Evolutionary conservation across 2,329 filamentous ascomycete genomes (phyloP).

Genomic region (Colletotrichum sp.): DNA sequence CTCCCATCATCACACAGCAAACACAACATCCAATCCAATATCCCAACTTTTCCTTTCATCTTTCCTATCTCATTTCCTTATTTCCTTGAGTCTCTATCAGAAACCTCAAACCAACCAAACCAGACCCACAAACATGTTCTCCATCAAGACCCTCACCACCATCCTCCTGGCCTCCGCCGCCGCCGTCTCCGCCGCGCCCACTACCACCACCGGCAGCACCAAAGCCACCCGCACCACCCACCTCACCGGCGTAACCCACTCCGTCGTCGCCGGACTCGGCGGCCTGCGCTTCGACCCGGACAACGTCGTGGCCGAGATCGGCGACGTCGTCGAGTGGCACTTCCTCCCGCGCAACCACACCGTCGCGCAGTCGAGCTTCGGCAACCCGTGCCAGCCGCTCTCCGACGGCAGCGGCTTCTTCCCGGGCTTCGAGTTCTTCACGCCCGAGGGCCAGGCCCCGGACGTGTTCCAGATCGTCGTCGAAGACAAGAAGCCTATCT

Average conservation of each 20-base stretch:
- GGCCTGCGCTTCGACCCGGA: conserved; percentile 57
- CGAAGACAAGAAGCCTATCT: conserved; percentile 43
- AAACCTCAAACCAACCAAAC: not conserved
- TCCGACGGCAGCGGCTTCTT: conserved; percentile 44
- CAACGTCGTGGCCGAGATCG: conserved; percentile 50
- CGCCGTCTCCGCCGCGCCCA: conserved; percentile 33
- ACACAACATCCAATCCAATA: not conserved
- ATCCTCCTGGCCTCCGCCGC: conserved; percentile 29
- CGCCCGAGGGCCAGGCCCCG: conserved; percentile 35
- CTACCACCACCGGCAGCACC: conserved; percentile 33
- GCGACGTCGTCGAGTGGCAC: conserved; percentile 59
- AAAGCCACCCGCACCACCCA: conserved; percentile 35
- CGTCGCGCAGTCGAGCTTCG: conserved; percentile 48
- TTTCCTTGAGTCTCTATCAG: not conserved
- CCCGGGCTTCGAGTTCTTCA: conserved; percentile 49
- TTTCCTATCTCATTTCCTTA: conserved; percentile 5
- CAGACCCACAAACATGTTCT: conserved; percentile 36
- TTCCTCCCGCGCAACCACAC: conserved; percentile 59
- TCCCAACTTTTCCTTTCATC: not conserved
- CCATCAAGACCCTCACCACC: conserved; percentile 30
- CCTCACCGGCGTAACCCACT: conserved; percentile 47
- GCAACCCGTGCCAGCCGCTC: conserved; percentile 45
- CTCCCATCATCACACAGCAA: not conserved
- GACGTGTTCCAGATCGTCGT: conserved; percentile 51
- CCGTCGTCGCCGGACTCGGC: conserved; percentile 47